These are phyloP conservation scores for Achlya hypogyna DNA, from an alignment of 352 stramenopile species.

Conservation along the genomic window DNA sequence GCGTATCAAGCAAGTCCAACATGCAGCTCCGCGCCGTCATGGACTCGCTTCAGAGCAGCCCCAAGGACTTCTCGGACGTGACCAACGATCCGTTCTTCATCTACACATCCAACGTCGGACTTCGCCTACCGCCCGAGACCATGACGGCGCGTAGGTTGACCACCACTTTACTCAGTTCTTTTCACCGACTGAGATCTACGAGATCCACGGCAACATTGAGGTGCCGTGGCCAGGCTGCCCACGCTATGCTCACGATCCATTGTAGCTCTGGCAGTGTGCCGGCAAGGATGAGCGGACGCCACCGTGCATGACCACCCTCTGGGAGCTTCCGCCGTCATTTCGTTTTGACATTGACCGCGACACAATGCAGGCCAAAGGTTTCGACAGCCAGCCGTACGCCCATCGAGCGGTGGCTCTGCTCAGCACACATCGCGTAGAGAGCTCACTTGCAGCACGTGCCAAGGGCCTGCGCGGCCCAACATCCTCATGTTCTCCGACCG, in stretches of 20 bases:
- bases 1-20: slow-evolving; percentile 25
- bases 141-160: slow-evolving; percentile 46
- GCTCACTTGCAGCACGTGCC: slow-evolving; percentile 38
- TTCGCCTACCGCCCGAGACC: neutral
- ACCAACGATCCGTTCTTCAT: slow-evolving; percentile 78
- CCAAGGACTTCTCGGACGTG: slow-evolving; percentile 21
- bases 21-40: slow-evolving; percentile 33
- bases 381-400: neutral
- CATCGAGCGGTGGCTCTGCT: neutral
- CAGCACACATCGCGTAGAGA: slow-evolving; percentile 27
- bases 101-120: slow-evolving; percentile 86
- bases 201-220: slow-evolving; percentile 84
- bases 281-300: slow-evolving; percentile 28
- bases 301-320: slow-evolving; percentile 31
- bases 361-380: slow-evolving; percentile 53
- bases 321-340: slow-evolving; percentile 39
- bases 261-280: slow-evolving; percentile 41
- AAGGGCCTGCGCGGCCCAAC: slow-evolving; percentile 60
- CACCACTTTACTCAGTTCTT: slow-evolving; percentile 80
- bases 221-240: slow-evolving; percentile 39
- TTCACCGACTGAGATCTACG: slow-evolving; percentile 63
- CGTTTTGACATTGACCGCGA: slow-evolving; percentile 51
- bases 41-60: slow-evolving; percentile 28
- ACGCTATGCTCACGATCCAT: neutral
- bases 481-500: slow-evolving; percentile 90